phyloP scores from a whole-genome alignment of 2,329 filamentous ascomycete species.

The Microsporum ferrugineum region DNA sequence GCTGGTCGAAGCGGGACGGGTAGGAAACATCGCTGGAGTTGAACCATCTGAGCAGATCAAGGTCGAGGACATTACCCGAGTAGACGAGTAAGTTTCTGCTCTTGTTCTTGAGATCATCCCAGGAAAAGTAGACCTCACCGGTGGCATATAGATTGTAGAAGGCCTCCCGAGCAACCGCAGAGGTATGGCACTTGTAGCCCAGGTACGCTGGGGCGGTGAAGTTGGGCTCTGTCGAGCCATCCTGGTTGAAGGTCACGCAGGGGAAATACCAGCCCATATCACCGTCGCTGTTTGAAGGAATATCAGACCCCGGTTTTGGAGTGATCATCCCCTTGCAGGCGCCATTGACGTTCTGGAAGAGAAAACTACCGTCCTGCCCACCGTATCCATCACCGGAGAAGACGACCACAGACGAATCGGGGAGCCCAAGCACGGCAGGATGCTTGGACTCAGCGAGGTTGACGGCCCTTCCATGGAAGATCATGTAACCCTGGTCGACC shows the following conservation, averaged over 20 bases:
- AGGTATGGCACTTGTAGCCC: constrained; percentile 85
- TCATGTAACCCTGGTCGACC: constrained; percentile 76
- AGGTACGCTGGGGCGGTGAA: constrained; percentile 61
- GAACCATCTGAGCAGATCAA: constrained; percentile 83
- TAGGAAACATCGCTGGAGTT: constrained; percentile 66
- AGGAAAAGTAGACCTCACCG: constrained; percentile 91
- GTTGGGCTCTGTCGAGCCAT: constrained; percentile 73
- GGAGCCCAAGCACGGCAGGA: constrained; percentile 68
- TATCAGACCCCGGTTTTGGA: constrained; percentile 55
- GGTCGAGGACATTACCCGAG: constrained; percentile 82
- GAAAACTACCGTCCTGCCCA: constrained; percentile 87
- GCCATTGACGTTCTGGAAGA: constrained; percentile 98
- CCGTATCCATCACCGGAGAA: constrained; percentile 62
- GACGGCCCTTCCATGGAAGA: constrained; percentile 87
- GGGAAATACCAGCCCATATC: constrained; percentile 96
- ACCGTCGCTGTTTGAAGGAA: constrained; percentile 61
- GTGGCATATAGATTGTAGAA: constrained; percentile 63
- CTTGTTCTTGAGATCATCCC: constrained; percentile 82
- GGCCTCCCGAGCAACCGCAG: constrained; percentile 50
- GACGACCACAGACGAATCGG: constrained; percentile 63
- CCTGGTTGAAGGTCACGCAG: constrained; percentile 82
- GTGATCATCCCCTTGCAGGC: constrained; percentile 88
- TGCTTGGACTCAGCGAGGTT: constrained; percentile 68
- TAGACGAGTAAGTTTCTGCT: constrained; percentile 89
- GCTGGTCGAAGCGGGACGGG: constrained; percentile 65